Conservation (phyloP, 768 basidiomycete species). For the Lentinula boryana region DNA sequence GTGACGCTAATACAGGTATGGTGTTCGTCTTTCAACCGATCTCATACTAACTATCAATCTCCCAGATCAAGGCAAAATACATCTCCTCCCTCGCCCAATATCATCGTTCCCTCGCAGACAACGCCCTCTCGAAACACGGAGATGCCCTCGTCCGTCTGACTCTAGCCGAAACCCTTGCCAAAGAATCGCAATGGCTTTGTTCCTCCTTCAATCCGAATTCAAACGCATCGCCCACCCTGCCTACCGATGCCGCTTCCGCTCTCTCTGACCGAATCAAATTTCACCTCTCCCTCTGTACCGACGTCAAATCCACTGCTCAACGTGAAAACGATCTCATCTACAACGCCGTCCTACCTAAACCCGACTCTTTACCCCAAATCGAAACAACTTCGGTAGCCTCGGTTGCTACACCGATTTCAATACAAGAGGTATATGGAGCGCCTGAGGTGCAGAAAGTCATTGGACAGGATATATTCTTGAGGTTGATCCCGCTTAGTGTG, state of each 20-base stretch:
- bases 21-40: neutral
- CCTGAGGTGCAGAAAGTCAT: constrained; percentile 94
- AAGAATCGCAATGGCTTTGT: constrained; percentile 73
- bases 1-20: constrained; percentile 75
- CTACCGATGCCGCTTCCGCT: constrained; percentile 77
- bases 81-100: constrained; percentile 85
- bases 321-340: constrained; percentile 98
- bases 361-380: constrained; percentile 71
- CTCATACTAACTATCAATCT: constrained; percentile 3
- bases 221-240: constrained; percentile 77
- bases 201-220: constrained; percentile 57
- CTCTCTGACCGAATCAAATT: constrained; percentile 81
- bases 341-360: constrained; percentile 79
- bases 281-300: constrained; percentile 70
- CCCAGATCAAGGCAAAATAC: constrained; percentile 86
- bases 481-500: constrained; percentile 86
- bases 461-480: constrained; percentile 83
- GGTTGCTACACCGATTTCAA: constrained; percentile 75
- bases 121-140: constrained; percentile 73
- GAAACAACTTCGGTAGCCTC: constrained; percentile 70
- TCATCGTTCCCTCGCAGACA: constrained; percentile 77
- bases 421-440: constrained; percentile 89
- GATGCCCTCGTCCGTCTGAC: constrained; percentile 77
- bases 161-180: constrained; percentile 71
- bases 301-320: constrained; percentile 67